Conservation (phyloP, 306 rosid genomes). For the Prunus campanulata region DNA sequence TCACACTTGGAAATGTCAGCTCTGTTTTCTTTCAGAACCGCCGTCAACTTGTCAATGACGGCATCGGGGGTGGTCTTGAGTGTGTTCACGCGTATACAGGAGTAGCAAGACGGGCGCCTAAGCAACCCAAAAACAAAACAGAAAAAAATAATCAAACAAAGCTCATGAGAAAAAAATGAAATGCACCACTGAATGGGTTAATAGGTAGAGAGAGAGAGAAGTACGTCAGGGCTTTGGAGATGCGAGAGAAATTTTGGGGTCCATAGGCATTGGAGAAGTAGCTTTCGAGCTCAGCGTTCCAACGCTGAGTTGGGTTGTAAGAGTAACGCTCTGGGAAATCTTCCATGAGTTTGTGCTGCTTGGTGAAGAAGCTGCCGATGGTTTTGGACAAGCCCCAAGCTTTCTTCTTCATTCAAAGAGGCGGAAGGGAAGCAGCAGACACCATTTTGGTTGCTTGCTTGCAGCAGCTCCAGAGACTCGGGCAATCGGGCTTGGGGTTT, state of each 20-base stretch:
- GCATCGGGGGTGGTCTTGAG: slow-evolving; percentile 57
- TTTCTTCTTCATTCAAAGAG: slow-evolving; percentile 75
- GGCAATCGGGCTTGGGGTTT: neutral
- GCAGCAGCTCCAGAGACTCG: neutral
- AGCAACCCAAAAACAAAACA: neutral
- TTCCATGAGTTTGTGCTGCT: slow-evolving; percentile 39
- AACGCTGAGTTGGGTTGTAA: slow-evolving; percentile 54
- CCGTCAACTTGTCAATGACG: slow-evolving; percentile 51
- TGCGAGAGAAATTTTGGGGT: slow-evolving; percentile 61
- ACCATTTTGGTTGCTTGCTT: neutral
- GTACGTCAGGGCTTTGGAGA: slow-evolving; percentile 80
- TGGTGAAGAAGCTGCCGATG: slow-evolving; percentile 29
- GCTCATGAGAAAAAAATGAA: neutral
- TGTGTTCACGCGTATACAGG: slow-evolving; percentile 80
- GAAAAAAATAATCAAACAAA: neutral
- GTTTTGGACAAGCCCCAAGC: slow-evolving; percentile 51
- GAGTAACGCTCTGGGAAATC: slow-evolving; percentile 48
- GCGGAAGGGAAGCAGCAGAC: neutral
- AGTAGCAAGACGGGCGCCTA: slow-evolving; percentile 87
- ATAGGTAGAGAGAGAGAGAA: neutral
- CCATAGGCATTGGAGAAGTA: slow-evolving; percentile 78
- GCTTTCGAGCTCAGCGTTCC: slow-evolving; percentile 63
- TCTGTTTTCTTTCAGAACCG: slow-evolving; percentile 30
- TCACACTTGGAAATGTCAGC: slow-evolving; percentile 54
- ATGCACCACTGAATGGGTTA: neutral